Percentiles rank a stretch among this genome's conserved stretches.
phyloP scores from a whole-genome alignment of 1,284 basidiomycete species.

The Anthracocystis panici-leucophaei region DNA sequence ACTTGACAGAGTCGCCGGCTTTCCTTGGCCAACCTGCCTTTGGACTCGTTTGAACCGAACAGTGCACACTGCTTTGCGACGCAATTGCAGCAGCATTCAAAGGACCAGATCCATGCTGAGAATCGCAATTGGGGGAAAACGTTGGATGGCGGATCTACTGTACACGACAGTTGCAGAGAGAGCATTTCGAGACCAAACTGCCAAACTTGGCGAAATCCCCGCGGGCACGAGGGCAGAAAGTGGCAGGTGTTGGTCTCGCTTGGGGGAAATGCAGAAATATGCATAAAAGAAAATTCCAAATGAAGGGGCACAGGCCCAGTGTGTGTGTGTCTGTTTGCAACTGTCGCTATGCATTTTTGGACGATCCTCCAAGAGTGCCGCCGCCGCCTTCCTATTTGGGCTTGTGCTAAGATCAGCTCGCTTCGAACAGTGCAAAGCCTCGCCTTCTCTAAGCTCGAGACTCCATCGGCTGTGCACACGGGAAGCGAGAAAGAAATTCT shows the following conservation, averaged over 20 bases:
- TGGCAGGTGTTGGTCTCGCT: conserved; percentile 40
- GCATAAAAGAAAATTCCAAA: neutral
- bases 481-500: too few relatives aligned
- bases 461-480: neutral
- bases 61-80: too few relatives aligned
- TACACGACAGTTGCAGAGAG: neutral
- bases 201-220: conserved; percentile 23
- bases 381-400: neutral
- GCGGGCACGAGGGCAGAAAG: neutral
- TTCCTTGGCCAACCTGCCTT: too few relatives aligned
- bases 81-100: too few relatives aligned
- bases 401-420: neutral
- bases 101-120: too few relatives aligned
- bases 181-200: conserved; percentile 3
- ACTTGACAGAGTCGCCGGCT: too few relatives aligned
- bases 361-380: conserved; percentile 5
- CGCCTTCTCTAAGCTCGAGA: neutral
- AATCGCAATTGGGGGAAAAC: conserved; percentile 1
- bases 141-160: conserved; percentile 20
- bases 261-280: neutral
- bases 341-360: too few relatives aligned
- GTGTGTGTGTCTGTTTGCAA: too few relatives aligned
- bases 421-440: conserved; percentile 1
- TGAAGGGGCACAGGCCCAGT: neutral
- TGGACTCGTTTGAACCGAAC: neutral